These are phyloP conservation scores for Carex scoparia DNA, from an alignment of 176 grass and related monocot species.

Conservation along the genomic window DNA sequence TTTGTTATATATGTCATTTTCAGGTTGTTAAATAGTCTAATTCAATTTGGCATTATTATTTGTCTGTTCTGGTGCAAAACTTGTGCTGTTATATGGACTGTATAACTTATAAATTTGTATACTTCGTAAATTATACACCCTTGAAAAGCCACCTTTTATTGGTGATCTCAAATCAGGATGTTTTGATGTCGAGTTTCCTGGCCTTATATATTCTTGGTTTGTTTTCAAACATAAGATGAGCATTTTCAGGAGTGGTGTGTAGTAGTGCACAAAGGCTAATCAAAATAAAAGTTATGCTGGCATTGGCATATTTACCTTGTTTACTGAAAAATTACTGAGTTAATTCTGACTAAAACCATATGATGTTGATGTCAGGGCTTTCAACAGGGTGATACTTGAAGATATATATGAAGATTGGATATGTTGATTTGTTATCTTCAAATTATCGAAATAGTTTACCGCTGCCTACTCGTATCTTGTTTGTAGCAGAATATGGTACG, in stretches of 20 bases:
- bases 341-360: not conserved
- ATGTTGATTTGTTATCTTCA: constrained; percentile 26
- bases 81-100: not conserved
- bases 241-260: constrained; percentile 2
- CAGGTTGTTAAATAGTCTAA: constrained; percentile 22
- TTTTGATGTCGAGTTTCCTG: not conserved
- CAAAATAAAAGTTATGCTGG: too few relatives aligned
- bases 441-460: constrained; percentile 14
- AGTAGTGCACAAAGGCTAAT: not conserved
- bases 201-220: not conserved
- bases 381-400: not conserved
- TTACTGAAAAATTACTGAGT: not conserved
- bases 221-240: not conserved
- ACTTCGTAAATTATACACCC: not conserved
- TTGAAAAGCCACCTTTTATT: not conserved
- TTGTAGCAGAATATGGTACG: constrained; percentile 47
- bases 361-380: not conserved
- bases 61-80: constrained; percentile 8
- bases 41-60: constrained; percentile 3
- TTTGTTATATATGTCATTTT: constrained; percentile 11
- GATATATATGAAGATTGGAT: constrained; percentile 26
- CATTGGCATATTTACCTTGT: not conserved
- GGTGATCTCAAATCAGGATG: not conserved
- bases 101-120: not conserved
- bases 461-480: not conserved